Conservation (phyloP, 2,329 filamentous ascomycete genomes). For the Ceratocystis ficicola region DNA sequence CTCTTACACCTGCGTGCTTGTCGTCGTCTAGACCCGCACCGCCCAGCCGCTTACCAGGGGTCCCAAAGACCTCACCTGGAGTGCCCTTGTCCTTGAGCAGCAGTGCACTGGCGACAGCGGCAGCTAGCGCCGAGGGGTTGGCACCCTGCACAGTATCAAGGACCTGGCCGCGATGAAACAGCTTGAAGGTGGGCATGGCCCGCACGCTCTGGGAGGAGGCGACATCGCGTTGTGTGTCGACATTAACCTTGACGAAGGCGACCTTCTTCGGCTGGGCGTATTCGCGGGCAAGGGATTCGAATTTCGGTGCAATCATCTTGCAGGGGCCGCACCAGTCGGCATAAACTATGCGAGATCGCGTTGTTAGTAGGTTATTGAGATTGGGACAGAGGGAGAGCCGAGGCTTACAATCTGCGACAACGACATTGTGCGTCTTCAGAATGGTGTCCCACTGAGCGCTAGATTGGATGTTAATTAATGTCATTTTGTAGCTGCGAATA, state of each 20-base stretch:
- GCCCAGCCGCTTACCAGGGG: conserved; percentile 47
- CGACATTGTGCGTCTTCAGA: conserved; percentile 60
- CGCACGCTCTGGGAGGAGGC: conserved; percentile 65
- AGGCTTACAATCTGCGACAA: conserved; percentile 75
- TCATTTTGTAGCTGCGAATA: conserved; percentile 31
- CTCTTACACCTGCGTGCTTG: neutral
- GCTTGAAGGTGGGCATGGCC: conserved; percentile 89
- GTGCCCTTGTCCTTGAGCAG: conserved; percentile 39
- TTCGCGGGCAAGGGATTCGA: conserved; percentile 69
- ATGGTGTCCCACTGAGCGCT: conserved; percentile 58
- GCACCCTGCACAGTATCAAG: conserved; percentile 71
- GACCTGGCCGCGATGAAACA: conserved; percentile 65
- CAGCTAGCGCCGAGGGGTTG: conserved; percentile 61
- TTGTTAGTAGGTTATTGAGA: neutral
- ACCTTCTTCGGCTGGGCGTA: conserved; percentile 71
- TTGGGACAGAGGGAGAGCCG: conserved; percentile 22
- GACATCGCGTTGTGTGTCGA: conserved; percentile 68
- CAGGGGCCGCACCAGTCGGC: conserved; percentile 93
- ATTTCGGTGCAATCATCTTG: conserved; percentile 81
- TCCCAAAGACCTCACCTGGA: conserved; percentile 39
- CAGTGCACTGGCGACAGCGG: conserved; percentile 60
- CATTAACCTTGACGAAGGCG: conserved; percentile 85
- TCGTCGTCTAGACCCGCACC: conserved; percentile 27
- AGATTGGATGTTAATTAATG: conserved; percentile 48
- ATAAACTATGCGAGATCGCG: conserved; percentile 52